A percentile compares a stretch with the other conserved stretches of the same genome.
Evolutionary conservation across 768 basidiomycete species (phyloP).

Genomic region (Tulasnella sp.): DNA sequence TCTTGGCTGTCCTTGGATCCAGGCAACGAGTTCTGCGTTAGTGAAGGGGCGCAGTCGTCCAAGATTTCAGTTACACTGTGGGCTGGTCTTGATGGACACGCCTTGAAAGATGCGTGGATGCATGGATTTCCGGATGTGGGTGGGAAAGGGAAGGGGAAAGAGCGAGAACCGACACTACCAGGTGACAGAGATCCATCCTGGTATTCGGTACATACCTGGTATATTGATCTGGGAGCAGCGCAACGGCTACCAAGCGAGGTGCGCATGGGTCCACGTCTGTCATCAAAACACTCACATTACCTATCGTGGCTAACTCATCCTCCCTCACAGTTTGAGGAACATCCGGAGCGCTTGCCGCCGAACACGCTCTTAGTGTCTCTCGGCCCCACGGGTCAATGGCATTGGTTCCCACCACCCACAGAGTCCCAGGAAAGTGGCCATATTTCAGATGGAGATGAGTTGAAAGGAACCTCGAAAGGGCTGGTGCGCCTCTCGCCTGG

Average conservation of each 20-base stretch:
- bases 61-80: conserved; percentile 48
- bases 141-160: conserved; percentile 35
- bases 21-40: conserved; percentile 41
- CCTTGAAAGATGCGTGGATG: conserved; percentile 17
- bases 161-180: conserved; percentile 28
- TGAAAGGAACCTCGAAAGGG: conserved; percentile 6
- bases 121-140: conserved; percentile 5
- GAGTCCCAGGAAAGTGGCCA: conserved; percentile 20
- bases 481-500: conserved; percentile 8
- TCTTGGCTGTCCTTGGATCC: conserved; percentile 50
- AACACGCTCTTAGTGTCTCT: conserved; percentile 64
- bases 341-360: conserved; percentile 44
- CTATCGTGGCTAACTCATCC: background rate
- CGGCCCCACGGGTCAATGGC: conserved; percentile 47
- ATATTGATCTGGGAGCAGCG: conserved; percentile 47
- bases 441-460: conserved; percentile 20
- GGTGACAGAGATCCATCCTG: conserved; percentile 32
- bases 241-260: conserved; percentile 53
- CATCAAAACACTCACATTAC: conserved; percentile 13
- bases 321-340: conserved; percentile 2
- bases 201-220: conserved; percentile 59
- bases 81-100: conserved; percentile 36
- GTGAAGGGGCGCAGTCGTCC: conserved; percentile 42
- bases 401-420: conserved; percentile 38
- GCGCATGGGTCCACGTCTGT: conserved; percentile 42